phyloP scores from a whole-genome alignment of 1,139 yeast species.

The Scheffersomyces lignicola region DNA sequence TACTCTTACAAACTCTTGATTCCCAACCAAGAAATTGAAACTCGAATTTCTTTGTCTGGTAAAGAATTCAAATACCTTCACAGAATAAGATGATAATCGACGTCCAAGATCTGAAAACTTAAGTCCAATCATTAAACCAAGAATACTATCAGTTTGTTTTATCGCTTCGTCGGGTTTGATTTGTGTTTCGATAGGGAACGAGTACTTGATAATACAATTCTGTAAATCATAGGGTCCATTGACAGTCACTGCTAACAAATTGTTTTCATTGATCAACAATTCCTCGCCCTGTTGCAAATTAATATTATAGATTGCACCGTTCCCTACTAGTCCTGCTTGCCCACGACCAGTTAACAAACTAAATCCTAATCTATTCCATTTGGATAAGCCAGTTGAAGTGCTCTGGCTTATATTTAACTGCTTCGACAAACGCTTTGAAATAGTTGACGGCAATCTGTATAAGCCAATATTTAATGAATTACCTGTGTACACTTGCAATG shows the following conservation, averaged over 20 bases:
- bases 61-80: not conserved
- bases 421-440: slow-evolving; percentile 36
- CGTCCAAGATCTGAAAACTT: too few relatives aligned
- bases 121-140: slow-evolving; percentile 1
- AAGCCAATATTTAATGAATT: slow-evolving; percentile 42
- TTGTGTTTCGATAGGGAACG: slow-evolving; percentile 16
- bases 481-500: slow-evolving; percentile 55
- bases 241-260: slow-evolving; percentile 52
- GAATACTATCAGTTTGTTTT: slow-evolving; percentile 3
- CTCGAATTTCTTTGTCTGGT: slow-evolving; percentile 5
- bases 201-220: slow-evolving; percentile 33
- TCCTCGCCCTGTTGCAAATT: slow-evolving; percentile 48
- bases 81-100: not conserved
- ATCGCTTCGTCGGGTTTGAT: slow-evolving; percentile 2
- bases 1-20: slow-evolving; percentile 44
- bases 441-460: slow-evolving; percentile 37
- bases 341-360: slow-evolving; percentile 59
- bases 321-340: slow-evolving; percentile 54
- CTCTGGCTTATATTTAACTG: slow-evolving; percentile 19
- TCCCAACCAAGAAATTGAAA: slow-evolving; percentile 27
- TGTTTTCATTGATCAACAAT: slow-evolving; percentile 45
- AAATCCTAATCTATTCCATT: slow-evolving; percentile 40
- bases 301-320: slow-evolving; percentile 55
- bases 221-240: slow-evolving; percentile 49
- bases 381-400: slow-evolving; percentile 36